Evolutionary conservation across 305 asterid genomes (phyloP).

Genomic region (Fraxinus albicans): DNA sequence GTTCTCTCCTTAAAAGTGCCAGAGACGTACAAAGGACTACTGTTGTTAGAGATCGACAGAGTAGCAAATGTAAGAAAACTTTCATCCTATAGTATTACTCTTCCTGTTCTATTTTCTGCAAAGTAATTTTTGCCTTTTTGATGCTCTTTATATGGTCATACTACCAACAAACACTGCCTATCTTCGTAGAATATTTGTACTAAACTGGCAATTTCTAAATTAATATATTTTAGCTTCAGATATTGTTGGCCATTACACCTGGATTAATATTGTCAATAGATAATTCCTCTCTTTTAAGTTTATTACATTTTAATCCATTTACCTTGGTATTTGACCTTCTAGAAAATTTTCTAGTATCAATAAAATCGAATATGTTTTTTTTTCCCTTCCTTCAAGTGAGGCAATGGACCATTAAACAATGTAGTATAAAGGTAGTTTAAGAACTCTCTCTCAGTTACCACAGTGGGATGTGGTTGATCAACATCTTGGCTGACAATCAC

Average conservation of each 20-base stretch:
- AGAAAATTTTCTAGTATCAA: background rate
- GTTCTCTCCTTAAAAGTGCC: conserved; percentile 82
- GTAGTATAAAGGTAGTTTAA: background rate
- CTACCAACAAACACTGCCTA: background rate
- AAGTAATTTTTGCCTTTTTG: background rate
- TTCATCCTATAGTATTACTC: background rate
- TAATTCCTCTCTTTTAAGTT: background rate
- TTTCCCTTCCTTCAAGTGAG: no score
- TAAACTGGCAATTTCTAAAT: background rate
- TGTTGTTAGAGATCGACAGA: conserved; percentile 80
- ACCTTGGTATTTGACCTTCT: background rate
- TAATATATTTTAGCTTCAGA: conserved; percentile 10
- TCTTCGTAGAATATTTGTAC: background rate
- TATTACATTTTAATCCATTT: background rate
- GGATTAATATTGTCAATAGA: background rate
- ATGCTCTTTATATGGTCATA: background rate
- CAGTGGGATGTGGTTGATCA: background rate
- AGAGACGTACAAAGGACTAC: conserved; percentile 69
- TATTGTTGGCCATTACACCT: background rate
- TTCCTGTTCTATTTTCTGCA: background rate
- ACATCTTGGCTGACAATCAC: background rate
- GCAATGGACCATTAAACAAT: background rate
- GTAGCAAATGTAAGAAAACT: conserved; percentile 70
- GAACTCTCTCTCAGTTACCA: background rate
- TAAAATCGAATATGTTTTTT: background rate